Conservation (phyloP, 83 land plant genomes). For the Thuja plicata region DNA sequence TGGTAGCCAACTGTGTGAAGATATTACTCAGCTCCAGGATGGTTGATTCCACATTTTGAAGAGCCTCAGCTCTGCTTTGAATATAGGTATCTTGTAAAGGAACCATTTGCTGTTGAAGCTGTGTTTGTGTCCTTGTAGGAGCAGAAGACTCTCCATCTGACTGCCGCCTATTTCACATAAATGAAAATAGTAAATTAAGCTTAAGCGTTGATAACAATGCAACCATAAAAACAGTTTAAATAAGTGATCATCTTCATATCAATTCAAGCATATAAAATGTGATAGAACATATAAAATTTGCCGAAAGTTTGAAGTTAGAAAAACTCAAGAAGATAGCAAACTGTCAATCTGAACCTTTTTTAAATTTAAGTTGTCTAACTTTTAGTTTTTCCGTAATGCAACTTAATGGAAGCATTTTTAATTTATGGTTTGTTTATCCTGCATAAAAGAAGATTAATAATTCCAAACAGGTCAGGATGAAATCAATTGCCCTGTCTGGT, state of each 20-base stretch:
- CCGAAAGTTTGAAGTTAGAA: not conserved
- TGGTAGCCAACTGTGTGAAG: conserved; percentile 87
- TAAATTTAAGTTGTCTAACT: not conserved
- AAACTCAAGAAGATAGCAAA: not conserved
- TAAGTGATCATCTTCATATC: not conserved
- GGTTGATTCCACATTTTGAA: conserved; percentile 97
- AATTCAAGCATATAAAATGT: not conserved
- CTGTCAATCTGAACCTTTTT: not conserved
- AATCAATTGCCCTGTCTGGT: no score
- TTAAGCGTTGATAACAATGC: not conserved
- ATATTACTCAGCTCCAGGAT: conserved; percentile 89
- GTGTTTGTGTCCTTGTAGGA: conserved; percentile 49
- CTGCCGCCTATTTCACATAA: conserved; percentile 36
- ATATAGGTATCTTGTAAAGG: conserved; percentile 87
- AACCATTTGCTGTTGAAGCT: conserved; percentile 77
- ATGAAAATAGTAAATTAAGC: not conserved
- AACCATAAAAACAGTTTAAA: not conserved
- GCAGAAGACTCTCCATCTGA: conserved; percentile 39
- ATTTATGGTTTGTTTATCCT: not conserved
- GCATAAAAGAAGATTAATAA: not conserved
- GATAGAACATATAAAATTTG: not conserved
- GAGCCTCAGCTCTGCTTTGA: conserved; percentile 97
- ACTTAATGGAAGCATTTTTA: not conserved
- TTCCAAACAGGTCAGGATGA: not conserved
- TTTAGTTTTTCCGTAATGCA: not conserved